A percentile compares a stretch with the other conserved stretches of the same genome.
Conservation (phyloP, 2,329 filamentous ascomycete genomes). For the Parastagonospora avenae region DNA sequence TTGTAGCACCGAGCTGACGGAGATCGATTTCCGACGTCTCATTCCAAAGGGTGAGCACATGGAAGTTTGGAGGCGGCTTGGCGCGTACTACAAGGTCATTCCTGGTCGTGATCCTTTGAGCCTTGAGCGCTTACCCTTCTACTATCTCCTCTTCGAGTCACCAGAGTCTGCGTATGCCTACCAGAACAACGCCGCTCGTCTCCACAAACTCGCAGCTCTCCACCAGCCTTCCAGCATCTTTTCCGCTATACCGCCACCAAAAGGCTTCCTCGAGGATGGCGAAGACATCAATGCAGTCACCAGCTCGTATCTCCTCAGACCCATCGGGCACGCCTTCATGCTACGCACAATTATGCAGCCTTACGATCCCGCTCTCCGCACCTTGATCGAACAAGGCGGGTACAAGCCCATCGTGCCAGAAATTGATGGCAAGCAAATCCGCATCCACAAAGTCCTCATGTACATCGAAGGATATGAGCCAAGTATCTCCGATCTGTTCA, state of each 20-base stretch:
- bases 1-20: constrained; percentile 56
- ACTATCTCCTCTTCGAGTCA: constrained; percentile 71
- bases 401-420: constrained; percentile 38
- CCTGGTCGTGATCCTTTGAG: constrained; percentile 69
- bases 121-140: constrained; percentile 66
- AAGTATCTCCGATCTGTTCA: constrained; percentile 31
- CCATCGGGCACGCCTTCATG: constrained; percentile 23
- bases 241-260: constrained; percentile 51
- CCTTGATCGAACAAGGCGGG: constrained; percentile 36
- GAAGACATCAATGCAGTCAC: constrained; percentile 53
- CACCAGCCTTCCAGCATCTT: constrained; percentile 51
- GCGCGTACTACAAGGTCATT: constrained; percentile 66
- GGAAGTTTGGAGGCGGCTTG: constrained; percentile 65
- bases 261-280: constrained; percentile 51
- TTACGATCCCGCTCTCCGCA: constrained; percentile 50
- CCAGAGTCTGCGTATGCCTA: constrained; percentile 66
- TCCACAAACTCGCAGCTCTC: constrained; percentile 56
- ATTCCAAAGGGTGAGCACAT: constrained; percentile 67
- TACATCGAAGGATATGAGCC: constrained; percentile 45
- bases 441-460: constrained; percentile 39
- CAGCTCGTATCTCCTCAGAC: constrained; percentile 56
- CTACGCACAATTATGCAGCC: constrained; percentile 41
- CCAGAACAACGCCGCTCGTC: constrained; percentile 57
- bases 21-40: constrained; percentile 74
- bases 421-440: constrained; percentile 14